Base-by-base conservation (phyloP, 2,329 filamentous ascomycete genomes). In the Aspergillus pseudoviridinutans region DNA sequence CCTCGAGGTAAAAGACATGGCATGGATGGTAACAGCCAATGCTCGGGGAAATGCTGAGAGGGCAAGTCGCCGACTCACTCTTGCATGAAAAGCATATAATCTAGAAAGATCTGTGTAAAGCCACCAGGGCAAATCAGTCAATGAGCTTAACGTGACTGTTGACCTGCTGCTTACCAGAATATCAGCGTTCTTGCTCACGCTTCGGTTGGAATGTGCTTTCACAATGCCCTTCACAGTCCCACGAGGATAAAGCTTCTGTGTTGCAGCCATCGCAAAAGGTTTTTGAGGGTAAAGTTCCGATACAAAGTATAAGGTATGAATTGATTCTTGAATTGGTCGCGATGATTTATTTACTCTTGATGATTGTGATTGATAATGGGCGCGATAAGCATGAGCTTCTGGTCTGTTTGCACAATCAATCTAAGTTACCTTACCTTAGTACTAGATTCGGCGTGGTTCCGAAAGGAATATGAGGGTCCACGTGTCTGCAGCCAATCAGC, bases 221-320 rank as follows among this genome's bases (percentile, higher is more conserved):
- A 95, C 82, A 59, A 95, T 93, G 74, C 92, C 92, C 75, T 92
- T 94, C 66, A 96, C 81, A 0, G 90, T 94, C 20, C 85, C 87
- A 61, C 92, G 87, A 10, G 92, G 92, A 68, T 96, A 96, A 14
- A 90, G 80, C 66, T 91, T 93, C 69, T 88, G 87, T 24, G 85
- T 80, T 12, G 83, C 78, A 53, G 83, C 85, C 82, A 87, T 88
- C 10, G n/a, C 20, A 17, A 38, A 17, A 17, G 5, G 6, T 17
- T 35, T 35, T 17, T 38, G 32, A 38, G 12, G 22, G 27, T 55
- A 28, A 20, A 27, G 44, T 9, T 27, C 44, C 49, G 32, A 17
- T 17, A 6, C 25, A 41, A 32, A 38, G 17, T 25, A 55, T 49
- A 41, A 32, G 38, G 17, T 25, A 55, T 49, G 28, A 12, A 42